Evolutionary conservation across 1,284 basidiomycete genomes (phyloP).

Genomic region (Puccinia polysora): DNA sequence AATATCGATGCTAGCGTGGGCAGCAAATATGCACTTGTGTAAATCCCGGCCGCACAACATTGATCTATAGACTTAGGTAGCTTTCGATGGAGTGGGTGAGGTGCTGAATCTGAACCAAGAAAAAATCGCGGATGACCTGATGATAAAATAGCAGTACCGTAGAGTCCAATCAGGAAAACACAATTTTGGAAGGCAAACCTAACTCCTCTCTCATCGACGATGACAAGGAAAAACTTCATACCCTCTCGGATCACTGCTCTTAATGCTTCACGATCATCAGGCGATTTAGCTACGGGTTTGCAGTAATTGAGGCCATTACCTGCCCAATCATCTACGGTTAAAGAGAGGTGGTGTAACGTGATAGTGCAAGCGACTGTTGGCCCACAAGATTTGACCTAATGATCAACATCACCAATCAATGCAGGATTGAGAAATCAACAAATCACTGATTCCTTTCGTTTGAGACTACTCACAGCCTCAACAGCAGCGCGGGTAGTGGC

Average conservation of each 20-base stretch:
- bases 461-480: slow-evolving; percentile 58
- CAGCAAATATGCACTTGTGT: slow-evolving; percentile 36
- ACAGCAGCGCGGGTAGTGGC: slow-evolving; percentile 95
- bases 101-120: slow-evolving; percentile 94
- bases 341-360: slow-evolving; percentile 89
- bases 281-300: slow-evolving; percentile 97
- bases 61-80: slow-evolving; percentile 54
- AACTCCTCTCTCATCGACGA: too few relatives aligned
- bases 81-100: slow-evolving; percentile 79
- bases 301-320: slow-evolving; percentile 95
- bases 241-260: slow-evolving; percentile 74
- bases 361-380: slow-evolving; percentile 91
- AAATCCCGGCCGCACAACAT: slow-evolving; percentile 39
- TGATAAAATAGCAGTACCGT: slow-evolving; percentile 9
- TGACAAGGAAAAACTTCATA: slow-evolving; percentile 50
- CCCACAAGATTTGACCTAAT: slow-evolving; percentile 67
- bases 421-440: neutral
- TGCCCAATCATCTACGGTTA: slow-evolving; percentile 96
- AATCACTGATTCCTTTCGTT: neutral
- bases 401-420: neutral
- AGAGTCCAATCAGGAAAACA: neutral
- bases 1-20: slow-evolving; percentile 77
- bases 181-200: too few relatives aligned
- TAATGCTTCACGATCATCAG: slow-evolving; percentile 81
- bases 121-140: slow-evolving; percentile 91